A percentile compares a stretch with the other conserved stretches of the same genome.
phyloP scores from a whole-genome alignment of 2,329 filamentous ascomycete genomes.

The Trichoderma sp. region DNA sequence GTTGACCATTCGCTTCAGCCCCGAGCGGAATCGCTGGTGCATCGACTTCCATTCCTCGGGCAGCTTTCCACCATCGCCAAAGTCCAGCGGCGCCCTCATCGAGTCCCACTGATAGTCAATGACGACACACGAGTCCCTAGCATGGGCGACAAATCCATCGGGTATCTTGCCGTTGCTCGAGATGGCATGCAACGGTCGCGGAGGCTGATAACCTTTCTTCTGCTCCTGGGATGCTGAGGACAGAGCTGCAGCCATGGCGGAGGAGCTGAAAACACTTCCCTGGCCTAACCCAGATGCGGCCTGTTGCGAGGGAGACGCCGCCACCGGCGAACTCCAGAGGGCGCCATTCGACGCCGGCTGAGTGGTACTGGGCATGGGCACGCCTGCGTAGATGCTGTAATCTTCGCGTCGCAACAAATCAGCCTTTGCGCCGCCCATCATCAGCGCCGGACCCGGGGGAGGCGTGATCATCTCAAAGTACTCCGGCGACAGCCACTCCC shows the following conservation, averaged over 20 bases:
- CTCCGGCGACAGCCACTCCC: constrained; percentile 90
- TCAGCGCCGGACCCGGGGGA: constrained; percentile 79
- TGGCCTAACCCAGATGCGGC: constrained; percentile 28
- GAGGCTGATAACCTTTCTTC: constrained; percentile 63
- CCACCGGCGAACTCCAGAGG: constrained; percentile 36
- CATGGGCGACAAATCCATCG: constrained; percentile 83
- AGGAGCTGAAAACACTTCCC: constrained; percentile 26
- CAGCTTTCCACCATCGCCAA: constrained; percentile 83
- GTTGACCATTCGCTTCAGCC: constrained; percentile 72
- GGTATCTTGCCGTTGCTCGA: constrained; percentile 80
- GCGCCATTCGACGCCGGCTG: constrained; percentile 23
- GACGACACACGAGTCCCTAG: constrained; percentile 77
- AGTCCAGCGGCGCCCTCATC: constrained; percentile 71
- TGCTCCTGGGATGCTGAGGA: constrained; percentile 28
- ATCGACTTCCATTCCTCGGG: constrained; percentile 95
- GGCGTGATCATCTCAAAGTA: constrained; percentile 93
- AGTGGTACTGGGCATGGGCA: constrained; percentile 19
- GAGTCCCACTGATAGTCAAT: constrained; percentile 98
- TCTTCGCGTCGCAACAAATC: constrained; percentile 78
- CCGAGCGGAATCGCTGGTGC: constrained; percentile 84
- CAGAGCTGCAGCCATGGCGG: constrained; percentile 36
- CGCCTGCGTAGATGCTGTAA: constrained; percentile 47
- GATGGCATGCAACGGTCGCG: constrained; percentile 78
- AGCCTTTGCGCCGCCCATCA: constrained; percentile 86
- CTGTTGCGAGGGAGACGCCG: constrained; percentile 23